These are phyloP conservation scores for Erysiphe pisi DNA, from an alignment of 2,329 filamentous ascomycete species.

Conservation along the genomic window DNA sequence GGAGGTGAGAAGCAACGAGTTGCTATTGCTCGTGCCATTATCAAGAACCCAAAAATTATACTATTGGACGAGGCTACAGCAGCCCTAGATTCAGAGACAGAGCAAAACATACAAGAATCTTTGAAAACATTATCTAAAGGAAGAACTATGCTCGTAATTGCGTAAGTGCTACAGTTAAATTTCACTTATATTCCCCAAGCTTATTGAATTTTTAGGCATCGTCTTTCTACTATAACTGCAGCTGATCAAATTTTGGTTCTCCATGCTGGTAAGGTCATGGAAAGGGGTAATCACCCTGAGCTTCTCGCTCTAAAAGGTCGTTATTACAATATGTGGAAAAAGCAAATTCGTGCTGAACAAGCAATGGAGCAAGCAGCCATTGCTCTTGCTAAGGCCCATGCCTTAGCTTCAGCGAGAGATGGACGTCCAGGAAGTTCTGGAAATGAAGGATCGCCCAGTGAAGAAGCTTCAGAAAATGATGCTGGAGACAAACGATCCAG, in stretches of 20 bases:
- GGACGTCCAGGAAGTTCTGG: conserved; percentile 34
- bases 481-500: conserved; percentile 4
- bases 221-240: conserved; percentile 76
- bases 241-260: conserved; percentile 80
- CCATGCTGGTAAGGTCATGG: conserved; percentile 63
- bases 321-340: conserved; percentile 77
- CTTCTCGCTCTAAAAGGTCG: conserved; percentile 59
- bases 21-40: conserved; percentile 81
- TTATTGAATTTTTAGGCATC: conserved; percentile 54
- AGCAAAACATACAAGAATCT: conserved; percentile 84
- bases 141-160: conserved; percentile 90
- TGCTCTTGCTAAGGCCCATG: conserved; percentile 35
- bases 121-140: conserved; percentile 71
- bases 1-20: conserved; percentile 91
- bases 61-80: conserved; percentile 90
- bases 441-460: conserved; percentile 33
- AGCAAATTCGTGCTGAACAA: conserved; percentile 68
- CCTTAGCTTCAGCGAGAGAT: conserved; percentile 34
- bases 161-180: conserved; percentile 46
- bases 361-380: conserved; percentile 49
- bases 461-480: conserved; percentile 35
- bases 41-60: conserved; percentile 86
- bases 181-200: neutral
- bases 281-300: conserved; percentile 68
- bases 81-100: conserved; percentile 80